Percentiles rank a stretch among this genome's conserved stretches.
Evolutionary conservation across 306 rosid species (phyloP).

Genomic region (Crotalaria pallida): DNA sequence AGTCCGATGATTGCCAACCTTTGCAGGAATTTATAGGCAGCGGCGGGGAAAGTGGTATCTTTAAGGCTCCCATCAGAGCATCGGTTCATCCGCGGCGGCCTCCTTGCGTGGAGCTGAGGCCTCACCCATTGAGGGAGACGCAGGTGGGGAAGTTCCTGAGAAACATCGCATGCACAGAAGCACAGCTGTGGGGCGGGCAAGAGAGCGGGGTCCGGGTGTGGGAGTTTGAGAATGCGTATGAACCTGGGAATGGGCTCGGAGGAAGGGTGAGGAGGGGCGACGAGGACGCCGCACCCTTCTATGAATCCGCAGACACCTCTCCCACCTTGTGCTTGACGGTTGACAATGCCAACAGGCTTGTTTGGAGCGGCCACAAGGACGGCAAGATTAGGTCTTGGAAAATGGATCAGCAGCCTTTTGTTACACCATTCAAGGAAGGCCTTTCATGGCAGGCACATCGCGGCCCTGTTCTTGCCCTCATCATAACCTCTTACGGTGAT

Average conservation of each 20-base stretch:
- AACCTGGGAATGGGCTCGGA: slow-evolving; percentile 61
- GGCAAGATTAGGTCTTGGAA: slow-evolving; percentile 94
- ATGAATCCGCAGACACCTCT: slow-evolving; percentile 67
- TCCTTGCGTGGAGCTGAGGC: slow-evolving; percentile 84
- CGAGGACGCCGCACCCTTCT: slow-evolving; percentile 87
- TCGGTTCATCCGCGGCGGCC: slow-evolving; percentile 88
- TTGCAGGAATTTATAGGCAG: slow-evolving; percentile 73
- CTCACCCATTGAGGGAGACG: slow-evolving; percentile 91
- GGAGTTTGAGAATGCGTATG: slow-evolving; percentile 50
- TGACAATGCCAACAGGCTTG: slow-evolving; percentile 56
- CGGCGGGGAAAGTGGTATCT: slow-evolving; percentile 61
- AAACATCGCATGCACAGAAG: slow-evolving; percentile 78
- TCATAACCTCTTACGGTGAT: slow-evolving; percentile 72
- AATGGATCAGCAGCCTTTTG: slow-evolving; percentile 61
- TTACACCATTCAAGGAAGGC: slow-evolving; percentile 84
- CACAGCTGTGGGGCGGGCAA: slow-evolving; percentile 94
- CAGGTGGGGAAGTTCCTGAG: slow-evolving; percentile 85
- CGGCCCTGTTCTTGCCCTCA: slow-evolving; percentile 79
- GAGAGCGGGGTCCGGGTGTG: slow-evolving; percentile 88
- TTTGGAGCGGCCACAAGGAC: slow-evolving; percentile 95
- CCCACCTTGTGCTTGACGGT: slow-evolving; percentile 66
- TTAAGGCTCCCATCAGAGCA: slow-evolving; percentile 67
- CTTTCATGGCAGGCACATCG: slow-evolving; percentile 97
- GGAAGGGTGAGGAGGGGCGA: slow-evolving; percentile 86
- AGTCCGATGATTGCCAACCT: no score